phyloP scores from a whole-genome alignment of 75 land plant species.

The Cupressus sempervirens region DNA sequence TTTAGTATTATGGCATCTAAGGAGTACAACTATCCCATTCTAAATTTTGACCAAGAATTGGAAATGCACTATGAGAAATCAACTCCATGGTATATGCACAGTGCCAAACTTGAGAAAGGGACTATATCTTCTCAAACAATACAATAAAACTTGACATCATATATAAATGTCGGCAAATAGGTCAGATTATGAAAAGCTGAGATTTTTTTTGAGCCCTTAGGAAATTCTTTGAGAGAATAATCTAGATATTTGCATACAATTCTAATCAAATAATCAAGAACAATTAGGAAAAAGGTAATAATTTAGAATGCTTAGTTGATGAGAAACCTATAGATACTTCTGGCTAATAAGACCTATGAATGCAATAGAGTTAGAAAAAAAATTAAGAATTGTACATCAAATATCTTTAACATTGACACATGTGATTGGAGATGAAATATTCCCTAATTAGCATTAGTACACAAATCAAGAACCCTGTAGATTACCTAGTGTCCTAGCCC shows the following conservation, averaged over 20 bases:
- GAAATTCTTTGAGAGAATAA: not conserved
- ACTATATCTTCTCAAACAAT: not conserved
- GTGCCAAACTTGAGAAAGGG: not conserved
- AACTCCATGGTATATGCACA: not conserved
- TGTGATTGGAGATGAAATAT: slow-evolving; percentile 72
- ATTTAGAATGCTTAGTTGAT: not conserved
- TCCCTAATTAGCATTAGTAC: slow-evolving; percentile 88
- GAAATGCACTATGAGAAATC: not conserved
- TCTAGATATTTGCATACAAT: not conserved
- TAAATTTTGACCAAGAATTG: not conserved
- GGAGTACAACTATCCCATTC: not conserved
- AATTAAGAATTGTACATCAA: not conserved
- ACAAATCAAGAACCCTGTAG: slow-evolving; percentile 72
- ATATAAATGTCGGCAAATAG: not conserved
- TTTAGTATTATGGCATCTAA: not conserved
- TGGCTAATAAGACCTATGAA: not conserved
- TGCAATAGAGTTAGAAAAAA: not conserved
- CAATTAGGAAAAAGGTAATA: not conserved
- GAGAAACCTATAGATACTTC: not conserved
- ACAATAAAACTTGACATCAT: not conserved
- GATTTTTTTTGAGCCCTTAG: not conserved
- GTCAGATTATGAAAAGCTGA: not conserved
- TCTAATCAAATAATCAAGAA: not conserved
- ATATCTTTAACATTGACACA: slow-evolving; percentile 51
- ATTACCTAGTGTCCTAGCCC: slow-evolving; percentile 83